Percentiles rank a stretch among this genome's conserved stretches.
These are phyloP conservation scores for Ceratocystis destructans DNA, from an alignment of 2,329 filamentous ascomycete genomes.

Conservation along the genomic window DNA sequence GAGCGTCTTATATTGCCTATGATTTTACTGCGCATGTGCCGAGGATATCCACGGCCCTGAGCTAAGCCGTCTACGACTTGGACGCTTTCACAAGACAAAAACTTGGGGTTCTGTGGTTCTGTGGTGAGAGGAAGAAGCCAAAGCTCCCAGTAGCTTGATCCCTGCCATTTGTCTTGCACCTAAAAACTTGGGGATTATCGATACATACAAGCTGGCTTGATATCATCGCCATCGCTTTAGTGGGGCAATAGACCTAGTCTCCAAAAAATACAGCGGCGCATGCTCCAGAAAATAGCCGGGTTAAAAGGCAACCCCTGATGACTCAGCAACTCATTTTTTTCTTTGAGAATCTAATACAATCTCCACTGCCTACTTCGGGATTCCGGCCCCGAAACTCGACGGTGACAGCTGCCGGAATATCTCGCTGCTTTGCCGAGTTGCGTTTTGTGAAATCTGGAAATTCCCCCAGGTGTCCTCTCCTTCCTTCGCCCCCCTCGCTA, in stretches of 20 bases:
- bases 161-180: not conserved
- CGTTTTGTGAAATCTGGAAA: not conserved
- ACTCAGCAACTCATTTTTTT: not conserved
- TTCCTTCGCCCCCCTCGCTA: not conserved
- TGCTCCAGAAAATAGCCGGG: not conserved
- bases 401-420: not conserved
- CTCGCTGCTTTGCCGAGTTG: not conserved
- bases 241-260: not conserved
- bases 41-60: conserved; percentile 22
- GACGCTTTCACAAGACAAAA: conserved; percentile 8
- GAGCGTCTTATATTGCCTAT: not conserved
- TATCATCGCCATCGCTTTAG: not conserved
- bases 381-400: not conserved
- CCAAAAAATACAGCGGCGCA: not conserved
- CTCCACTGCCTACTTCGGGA: not conserved
- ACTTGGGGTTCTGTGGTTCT: conserved; percentile 7
- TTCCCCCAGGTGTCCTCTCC: not conserved
- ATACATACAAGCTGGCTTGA: not conserved
- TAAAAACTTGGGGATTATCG: not conserved
- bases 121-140: not conserved
- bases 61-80: not conserved
- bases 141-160: not conserved
- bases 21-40: conserved; percentile 16
- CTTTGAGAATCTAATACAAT: not conserved
- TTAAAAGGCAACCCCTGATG: not conserved